Percentiles rank a stretch among this genome's conserved stretches.
Evolutionary conservation across 371 early-diverging fungal genomes (phyloP).

Genomic region (Syncephalastrum contaminatum): DNA sequence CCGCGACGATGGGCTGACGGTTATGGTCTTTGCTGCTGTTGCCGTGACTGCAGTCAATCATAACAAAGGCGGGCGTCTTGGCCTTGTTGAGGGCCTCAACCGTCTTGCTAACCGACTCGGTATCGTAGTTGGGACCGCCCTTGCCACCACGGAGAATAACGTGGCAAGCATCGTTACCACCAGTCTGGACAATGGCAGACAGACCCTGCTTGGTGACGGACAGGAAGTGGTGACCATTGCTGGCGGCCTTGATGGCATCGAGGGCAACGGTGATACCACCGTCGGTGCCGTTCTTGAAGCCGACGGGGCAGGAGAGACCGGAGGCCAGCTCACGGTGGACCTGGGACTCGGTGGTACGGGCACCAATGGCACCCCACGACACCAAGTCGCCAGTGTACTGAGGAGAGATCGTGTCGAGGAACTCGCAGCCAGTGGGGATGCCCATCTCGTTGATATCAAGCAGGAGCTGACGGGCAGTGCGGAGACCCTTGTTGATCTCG

Average conservation of each 20-base stretch:
- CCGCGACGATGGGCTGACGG: constrained; percentile 80
- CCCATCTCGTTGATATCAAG: constrained; percentile 75
- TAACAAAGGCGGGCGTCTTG: constrained; percentile 65
- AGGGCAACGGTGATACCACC: constrained; percentile 84
- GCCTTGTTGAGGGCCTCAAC: constrained; percentile 62
- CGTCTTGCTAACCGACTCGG: constrained; percentile 63
- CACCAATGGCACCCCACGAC: constrained; percentile 88
- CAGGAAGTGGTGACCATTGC: constrained; percentile 88
- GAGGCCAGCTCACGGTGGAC: constrained; percentile 87
- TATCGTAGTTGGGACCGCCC: constrained; percentile 86
- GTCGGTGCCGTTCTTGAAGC: constrained; percentile 94
- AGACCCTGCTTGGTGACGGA: constrained; percentile 96
- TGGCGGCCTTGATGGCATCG: constrained; percentile 87
- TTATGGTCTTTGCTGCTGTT: constrained; percentile 77
- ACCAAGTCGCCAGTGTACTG: constrained; percentile 83
- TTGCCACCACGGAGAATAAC: constrained; percentile 90
- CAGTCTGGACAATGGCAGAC: constrained; percentile 88
- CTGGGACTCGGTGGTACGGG: constrained; percentile 94
- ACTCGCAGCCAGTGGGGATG: constrained; percentile 82
- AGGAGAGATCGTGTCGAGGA: constrained; percentile 82
- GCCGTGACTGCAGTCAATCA: constrained; percentile 96
- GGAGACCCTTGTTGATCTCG: constrained; percentile 89
- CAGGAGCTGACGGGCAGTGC: constrained; percentile 73
- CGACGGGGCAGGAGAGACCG: constrained; percentile 91
- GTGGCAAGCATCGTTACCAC: constrained; percentile 75